Percentiles rank a stretch among this genome's conserved stretches.
Conservation (phyloP, 176 grass and related monocot species). For the Phyllostachys edulis region DNA sequence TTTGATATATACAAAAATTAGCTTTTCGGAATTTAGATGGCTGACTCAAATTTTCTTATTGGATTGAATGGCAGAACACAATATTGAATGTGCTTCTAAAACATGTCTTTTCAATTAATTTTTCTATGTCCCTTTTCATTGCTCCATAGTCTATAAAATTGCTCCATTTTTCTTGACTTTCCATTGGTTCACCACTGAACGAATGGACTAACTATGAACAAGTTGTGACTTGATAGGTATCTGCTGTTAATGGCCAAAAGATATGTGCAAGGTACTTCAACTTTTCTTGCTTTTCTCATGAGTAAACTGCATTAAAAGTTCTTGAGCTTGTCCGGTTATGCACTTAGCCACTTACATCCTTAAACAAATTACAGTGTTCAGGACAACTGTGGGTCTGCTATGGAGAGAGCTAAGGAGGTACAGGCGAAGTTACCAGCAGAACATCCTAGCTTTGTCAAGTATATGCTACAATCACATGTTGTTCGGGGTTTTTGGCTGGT, state of each 20-base stretch:
- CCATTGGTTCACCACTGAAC: neutral
- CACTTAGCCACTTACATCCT: neutral
- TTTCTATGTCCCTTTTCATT: neutral
- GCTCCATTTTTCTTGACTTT: constrained; percentile 2
- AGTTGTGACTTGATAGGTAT: constrained; percentile 37
- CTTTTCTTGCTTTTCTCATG: neutral
- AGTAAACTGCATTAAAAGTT: neutral
- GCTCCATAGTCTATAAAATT: neutral
- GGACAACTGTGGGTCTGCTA: constrained; percentile 11
- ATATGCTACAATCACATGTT: constrained; percentile 51
- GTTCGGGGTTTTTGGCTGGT: constrained; percentile 52
- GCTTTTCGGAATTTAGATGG: neutral
- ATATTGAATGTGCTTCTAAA: neutral
- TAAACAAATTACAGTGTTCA: neutral
- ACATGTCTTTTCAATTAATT: neutral
- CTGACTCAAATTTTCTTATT: neutral
- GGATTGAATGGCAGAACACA: neutral
- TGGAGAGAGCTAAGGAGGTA: constrained; percentile 40
- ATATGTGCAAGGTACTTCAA: constrained; percentile 33
- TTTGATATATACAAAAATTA: neutral
- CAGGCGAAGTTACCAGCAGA: constrained; percentile 33
- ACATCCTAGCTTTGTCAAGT: constrained; percentile 38
- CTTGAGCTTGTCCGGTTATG: neutral
- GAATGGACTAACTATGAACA: constrained; percentile 15
- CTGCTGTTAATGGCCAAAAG: constrained; percentile 20